Percentiles rank a stretch among this genome's conserved stretches.
phyloP scores from a whole-genome alignment of 1,284 basidiomycete species.

The Naganishia liquefaciens region DNA sequence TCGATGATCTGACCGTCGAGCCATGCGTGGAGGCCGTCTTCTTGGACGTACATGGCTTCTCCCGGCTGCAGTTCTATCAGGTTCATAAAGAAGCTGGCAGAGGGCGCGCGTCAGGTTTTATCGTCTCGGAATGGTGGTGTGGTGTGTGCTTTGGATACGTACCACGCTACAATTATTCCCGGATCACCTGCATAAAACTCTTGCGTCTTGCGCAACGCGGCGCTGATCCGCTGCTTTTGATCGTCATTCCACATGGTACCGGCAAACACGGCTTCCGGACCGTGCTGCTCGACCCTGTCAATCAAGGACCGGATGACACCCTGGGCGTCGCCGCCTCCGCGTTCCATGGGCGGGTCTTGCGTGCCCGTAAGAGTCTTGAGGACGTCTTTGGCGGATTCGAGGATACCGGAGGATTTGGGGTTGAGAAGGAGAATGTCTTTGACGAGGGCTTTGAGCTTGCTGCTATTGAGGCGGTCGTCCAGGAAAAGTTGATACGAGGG shows the following conservation, averaged over 20 bases:
- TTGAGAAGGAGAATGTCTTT: slow-evolving; percentile 24
- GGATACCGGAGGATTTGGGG: slow-evolving; percentile 17
- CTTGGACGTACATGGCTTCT: slow-evolving; percentile 47
- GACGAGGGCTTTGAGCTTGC: slow-evolving; percentile 25
- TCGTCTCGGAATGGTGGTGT: too few species aligned
- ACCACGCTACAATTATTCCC: slow-evolving; percentile 41
- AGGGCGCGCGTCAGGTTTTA: slow-evolving; percentile 3
- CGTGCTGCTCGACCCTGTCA: slow-evolving; percentile 38
- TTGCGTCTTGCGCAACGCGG: slow-evolving; percentile 37
- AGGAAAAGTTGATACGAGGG: slow-evolving; percentile 13
- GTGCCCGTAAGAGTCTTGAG: slow-evolving; percentile 14
- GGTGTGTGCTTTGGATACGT: too few species aligned
- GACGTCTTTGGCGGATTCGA: slow-evolving; percentile 16
- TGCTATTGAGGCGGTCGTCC: background rate
- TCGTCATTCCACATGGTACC: slow-evolving; percentile 31
- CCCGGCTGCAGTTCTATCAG: slow-evolving; percentile 45
- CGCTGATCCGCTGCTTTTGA: slow-evolving; percentile 38
- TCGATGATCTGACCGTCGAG: slow-evolving; percentile 52
- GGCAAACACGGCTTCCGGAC: slow-evolving; percentile 33
- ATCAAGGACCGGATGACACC: slow-evolving; percentile 35
- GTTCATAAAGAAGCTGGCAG: slow-evolving; percentile 45
- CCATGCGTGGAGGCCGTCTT: slow-evolving; percentile 46
- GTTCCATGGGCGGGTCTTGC: background rate
- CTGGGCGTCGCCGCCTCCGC: slow-evolving; percentile 29
- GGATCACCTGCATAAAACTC: slow-evolving; percentile 43